Conservation (phyloP, 2,329 filamentous ascomycete species). For the Shiraia sp. region DNA sequence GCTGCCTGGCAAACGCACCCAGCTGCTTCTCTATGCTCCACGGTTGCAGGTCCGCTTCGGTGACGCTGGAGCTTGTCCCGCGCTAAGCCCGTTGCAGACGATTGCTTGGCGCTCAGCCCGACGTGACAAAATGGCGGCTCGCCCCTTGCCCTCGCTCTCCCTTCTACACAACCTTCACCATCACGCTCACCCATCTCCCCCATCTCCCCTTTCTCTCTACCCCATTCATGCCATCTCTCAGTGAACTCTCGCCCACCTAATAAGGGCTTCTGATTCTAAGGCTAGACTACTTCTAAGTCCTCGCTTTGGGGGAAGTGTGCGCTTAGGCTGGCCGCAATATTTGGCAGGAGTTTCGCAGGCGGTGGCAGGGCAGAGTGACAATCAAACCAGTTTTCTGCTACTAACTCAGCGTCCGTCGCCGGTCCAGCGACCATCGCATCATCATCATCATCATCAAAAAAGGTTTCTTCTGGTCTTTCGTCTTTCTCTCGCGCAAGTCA, state of each 20-base stretch:
- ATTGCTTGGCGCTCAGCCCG: neutral
- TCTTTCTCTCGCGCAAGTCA: conserved; percentile 22
- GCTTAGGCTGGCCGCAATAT: conserved; percentile 37
- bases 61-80: conserved; percentile 4
- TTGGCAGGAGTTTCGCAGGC: conserved; percentile 30
- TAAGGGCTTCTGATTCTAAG: conserved; percentile 45
- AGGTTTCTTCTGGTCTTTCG: conserved; percentile 20
- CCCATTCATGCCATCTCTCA: conserved; percentile 40
- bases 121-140: conserved; percentile 6
- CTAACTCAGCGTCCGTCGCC: conserved; percentile 39
- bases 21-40: no score
- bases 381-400: conserved; percentile 33
- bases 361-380: conserved; percentile 37
- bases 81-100: neutral
- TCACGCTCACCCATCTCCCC: conserved; percentile 19
- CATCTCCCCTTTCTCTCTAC: conserved; percentile 35
- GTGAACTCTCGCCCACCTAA: conserved; percentile 44
- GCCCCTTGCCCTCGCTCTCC: conserved; percentile 27
- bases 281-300: conserved; percentile 38
- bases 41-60: conserved; percentile 5
- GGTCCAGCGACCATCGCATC: conserved; percentile 27
- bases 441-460: no score
- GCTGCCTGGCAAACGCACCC: no score
- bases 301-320: conserved; percentile 38
- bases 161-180: conserved; percentile 22